Conservation (phyloP, 768 basidiomycete species). For the Rhizopogon vulgaris region DNA sequence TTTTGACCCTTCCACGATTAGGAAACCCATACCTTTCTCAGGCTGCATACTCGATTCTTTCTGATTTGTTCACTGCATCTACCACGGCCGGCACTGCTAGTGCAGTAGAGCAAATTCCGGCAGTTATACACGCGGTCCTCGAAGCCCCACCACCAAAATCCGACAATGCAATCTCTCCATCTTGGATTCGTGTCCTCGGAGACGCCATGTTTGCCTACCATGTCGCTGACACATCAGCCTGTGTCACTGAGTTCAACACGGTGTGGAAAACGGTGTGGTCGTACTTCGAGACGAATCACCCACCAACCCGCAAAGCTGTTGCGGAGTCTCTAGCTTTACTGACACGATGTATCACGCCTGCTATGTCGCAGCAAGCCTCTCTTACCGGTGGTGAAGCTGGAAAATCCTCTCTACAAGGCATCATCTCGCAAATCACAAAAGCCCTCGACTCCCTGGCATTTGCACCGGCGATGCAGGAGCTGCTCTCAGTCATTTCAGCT, state of each 20-base stretch:
- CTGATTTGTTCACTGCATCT: conserved; percentile 64
- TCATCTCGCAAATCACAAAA: conserved; percentile 57
- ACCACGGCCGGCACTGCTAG: conserved; percentile 43
- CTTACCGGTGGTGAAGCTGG: conserved; percentile 37
- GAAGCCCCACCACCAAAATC: conserved; percentile 63
- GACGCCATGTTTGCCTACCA: conserved; percentile 65
- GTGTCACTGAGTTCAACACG: conserved; percentile 47
- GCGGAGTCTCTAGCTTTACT: conserved; percentile 58
- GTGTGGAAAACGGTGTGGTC: conserved; percentile 75
- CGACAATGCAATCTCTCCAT: conserved; percentile 61
- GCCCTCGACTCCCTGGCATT: conserved; percentile 70
- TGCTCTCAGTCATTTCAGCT: conserved; percentile 68
- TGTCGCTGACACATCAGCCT: conserved; percentile 40
- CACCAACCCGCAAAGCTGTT: conserved; percentile 53
- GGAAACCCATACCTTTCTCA: conserved; percentile 88
- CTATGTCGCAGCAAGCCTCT: conserved; percentile 46
- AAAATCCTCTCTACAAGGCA: conserved; percentile 52
- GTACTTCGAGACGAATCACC: conserved; percentile 69
- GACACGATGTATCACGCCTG: conserved; percentile 63
- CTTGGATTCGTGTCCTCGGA: conserved; percentile 78
- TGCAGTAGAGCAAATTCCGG: conserved; percentile 46
- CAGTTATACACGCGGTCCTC: conserved; percentile 63
- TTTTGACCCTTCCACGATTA: conserved; percentile 80
- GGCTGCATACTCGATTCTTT: conserved; percentile 79
- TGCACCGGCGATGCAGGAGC: conserved; percentile 70